Base-by-base conservation (phyloP, 1,139 yeast species). In the Magnusiomyces clavatus region DNA sequence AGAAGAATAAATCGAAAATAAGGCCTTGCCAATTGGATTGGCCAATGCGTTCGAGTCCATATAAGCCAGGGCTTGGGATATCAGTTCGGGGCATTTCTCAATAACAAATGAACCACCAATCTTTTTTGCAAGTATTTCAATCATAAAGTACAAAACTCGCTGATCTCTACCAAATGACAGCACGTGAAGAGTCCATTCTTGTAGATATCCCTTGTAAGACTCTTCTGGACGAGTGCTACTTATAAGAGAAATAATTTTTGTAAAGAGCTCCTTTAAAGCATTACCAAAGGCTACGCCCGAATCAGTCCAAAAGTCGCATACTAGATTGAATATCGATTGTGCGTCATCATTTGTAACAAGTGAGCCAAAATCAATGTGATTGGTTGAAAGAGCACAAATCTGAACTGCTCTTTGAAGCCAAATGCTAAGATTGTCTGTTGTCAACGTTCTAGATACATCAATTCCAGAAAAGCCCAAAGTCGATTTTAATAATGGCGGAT, bases 201-300 rank as follows among this genome's bases (percentile, higher is more conserved):
- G 58, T 17, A 77, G 68, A 1, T 60, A 16, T 17, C 39, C 45
- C 11, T 24, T 47, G 13, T 52, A 48, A 20, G 56, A 49, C 14
- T 51, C 55, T 3, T 49, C 48, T 6, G 47, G 41, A 40, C 58
- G 49, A 8, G 58, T 50, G 54, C 16, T 58, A 20, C 46, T 56
- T 14, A 77, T 60, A 31, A 80, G 67, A 0, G 64, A 57, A 5
- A 83, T 65, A 47, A 82, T 61, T 57, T 83, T 84, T 3, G 66
- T 58, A 50, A 86, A 75, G 41, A 87, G 63, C 42, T 81, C 85
- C 52, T 74, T 76, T 50, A 86, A 66, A 0, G 94, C 83, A 58
- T 83, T 85, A 6, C 83, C 80, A 38, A 86, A 68, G 0, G 94
- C 82, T 1, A 86, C 81, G 4, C 85, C 82, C 1, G 87, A 78